Conservation (phyloP, 1,284 basidiomycete species). For the Fomitiporia mediterranea region DNA sequence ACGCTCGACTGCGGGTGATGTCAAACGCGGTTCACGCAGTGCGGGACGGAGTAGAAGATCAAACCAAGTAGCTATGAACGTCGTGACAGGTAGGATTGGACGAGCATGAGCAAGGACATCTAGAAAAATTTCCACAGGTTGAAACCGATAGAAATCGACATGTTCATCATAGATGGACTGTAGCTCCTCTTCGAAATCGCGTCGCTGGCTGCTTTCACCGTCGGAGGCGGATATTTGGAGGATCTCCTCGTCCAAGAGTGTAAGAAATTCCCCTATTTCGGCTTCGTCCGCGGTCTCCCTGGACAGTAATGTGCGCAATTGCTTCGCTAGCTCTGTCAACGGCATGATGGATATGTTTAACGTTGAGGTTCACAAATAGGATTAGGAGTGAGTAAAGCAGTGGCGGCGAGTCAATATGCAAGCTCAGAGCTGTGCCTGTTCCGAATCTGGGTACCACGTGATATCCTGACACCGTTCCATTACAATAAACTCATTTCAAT, state of each 20-base stretch:
- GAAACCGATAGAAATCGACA: conserved; percentile 55
- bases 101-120: conserved; percentile 57
- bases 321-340: conserved; percentile 12
- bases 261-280: conserved; percentile 34
- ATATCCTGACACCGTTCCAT: no score
- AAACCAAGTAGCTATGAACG: conserved; percentile 73
- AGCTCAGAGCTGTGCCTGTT: no score
- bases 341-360: background rate
- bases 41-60: conserved; percentile 71
- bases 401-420: background rate
- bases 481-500: no score
- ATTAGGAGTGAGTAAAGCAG: background rate
- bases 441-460: no score
- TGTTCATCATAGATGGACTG: conserved; percentile 56
- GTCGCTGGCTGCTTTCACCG: conserved; percentile 40
- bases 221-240: conserved; percentile 41
- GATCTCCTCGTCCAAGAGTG: conserved; percentile 50
- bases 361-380: background rate
- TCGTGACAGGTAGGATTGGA: conserved; percentile 54
- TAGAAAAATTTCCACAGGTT: conserved; percentile 62
- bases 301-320: conserved; percentile 9
- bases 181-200: conserved; percentile 60
- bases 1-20: conserved; percentile 48
- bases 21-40: conserved; percentile 65
- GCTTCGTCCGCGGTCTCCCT: background rate